These are phyloP conservation scores for Boletus albobrunnescens DNA, from an alignment of 1,284 basidiomycete species.

Conservation along the genomic window DNA sequence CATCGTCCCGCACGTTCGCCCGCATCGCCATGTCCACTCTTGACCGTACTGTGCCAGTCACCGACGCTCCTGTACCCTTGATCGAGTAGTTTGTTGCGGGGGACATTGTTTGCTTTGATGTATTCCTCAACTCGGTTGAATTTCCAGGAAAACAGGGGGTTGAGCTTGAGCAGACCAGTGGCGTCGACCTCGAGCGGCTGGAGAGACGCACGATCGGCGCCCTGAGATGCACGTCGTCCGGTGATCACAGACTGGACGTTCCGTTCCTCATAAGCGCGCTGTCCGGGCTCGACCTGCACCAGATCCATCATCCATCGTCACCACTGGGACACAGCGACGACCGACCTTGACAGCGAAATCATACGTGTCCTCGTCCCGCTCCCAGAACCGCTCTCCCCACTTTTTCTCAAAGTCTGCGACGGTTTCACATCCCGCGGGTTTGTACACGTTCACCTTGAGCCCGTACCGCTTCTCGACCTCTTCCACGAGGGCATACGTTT, in stretches of 20 bases:
- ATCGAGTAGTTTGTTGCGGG: conserved; percentile 84
- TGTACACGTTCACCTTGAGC: conserved; percentile 74
- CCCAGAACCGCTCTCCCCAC: conserved; percentile 86
- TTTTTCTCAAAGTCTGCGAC: conserved; percentile 77
- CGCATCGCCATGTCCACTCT: conserved; percentile 66
- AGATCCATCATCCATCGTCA: neutral
- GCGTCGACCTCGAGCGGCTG: conserved; percentile 89
- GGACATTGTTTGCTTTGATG: conserved; percentile 79
- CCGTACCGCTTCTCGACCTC: conserved; percentile 77
- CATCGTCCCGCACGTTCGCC: conserved; percentile 89
- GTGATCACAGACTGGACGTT: conserved; percentile 89
- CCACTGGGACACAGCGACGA: neutral
- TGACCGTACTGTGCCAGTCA: conserved; percentile 92
- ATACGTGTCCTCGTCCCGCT: conserved; percentile 83
- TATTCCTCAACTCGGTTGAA: conserved; percentile 87
- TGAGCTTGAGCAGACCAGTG: conserved; percentile 91
- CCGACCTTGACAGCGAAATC: conserved; percentile 90
- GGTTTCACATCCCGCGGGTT: conserved; percentile 69
- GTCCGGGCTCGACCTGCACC: conserved; percentile 84
- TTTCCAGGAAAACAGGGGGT: conserved; percentile 90
- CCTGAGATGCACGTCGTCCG: conserved; percentile 89
- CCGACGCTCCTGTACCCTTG: conserved; percentile 94
- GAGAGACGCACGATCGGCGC: conserved; percentile 79
- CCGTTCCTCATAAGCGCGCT: conserved; percentile 81
- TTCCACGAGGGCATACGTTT: conserved; percentile 86